Conservation (phyloP, 2,329 filamentous ascomycete species). For the Aureobasidium zeae region DNA sequence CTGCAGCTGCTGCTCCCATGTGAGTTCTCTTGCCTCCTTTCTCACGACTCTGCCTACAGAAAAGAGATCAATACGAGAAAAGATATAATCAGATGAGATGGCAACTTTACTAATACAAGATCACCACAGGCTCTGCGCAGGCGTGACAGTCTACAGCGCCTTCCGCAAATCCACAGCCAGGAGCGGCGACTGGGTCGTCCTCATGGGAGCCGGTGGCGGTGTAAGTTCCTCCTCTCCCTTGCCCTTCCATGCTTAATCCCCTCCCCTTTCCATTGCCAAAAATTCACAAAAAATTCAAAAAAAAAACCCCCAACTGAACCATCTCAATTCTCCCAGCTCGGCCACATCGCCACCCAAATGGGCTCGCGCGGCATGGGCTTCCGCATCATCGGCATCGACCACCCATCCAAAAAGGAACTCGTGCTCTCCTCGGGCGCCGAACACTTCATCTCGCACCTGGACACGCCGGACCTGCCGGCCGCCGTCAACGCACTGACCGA, state of each 20-base stretch:
- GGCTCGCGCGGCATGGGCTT: slow-evolving; percentile 52
- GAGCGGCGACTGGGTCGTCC: slow-evolving; percentile 51
- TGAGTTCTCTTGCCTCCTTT: not conserved
- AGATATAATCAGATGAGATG: too few relatives aligned
- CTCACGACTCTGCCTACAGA: not conserved
- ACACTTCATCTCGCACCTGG: slow-evolving; percentile 55
- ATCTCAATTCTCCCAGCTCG: too few relatives aligned
- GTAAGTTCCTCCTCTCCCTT: too few relatives aligned
- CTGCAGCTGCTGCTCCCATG: slow-evolving; percentile 55
- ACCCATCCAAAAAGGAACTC: slow-evolving; percentile 54
- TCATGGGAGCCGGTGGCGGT: slow-evolving; percentile 32
- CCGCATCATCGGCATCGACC: slow-evolving; percentile 57
- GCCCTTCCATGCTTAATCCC: too few relatives aligned
- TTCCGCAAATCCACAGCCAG: slow-evolving; percentile 52
- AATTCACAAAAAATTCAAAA: not conserved
- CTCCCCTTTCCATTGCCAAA: too few relatives aligned
- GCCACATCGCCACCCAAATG: slow-evolving; percentile 55
- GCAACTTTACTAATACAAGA: not conserved
- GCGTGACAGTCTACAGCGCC: slow-evolving; percentile 58
- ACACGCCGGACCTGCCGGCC: slow-evolving; percentile 40
- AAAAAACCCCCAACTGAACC: too few relatives aligned
- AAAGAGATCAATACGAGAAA: too few relatives aligned
- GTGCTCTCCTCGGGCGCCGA: slow-evolving; percentile 54
- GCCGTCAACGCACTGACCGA: slow-evolving; percentile 49
- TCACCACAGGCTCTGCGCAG: slow-evolving; percentile 46